Base-by-base conservation (phyloP, 306 rosid genomes). In the Trifolium repens region DNA sequence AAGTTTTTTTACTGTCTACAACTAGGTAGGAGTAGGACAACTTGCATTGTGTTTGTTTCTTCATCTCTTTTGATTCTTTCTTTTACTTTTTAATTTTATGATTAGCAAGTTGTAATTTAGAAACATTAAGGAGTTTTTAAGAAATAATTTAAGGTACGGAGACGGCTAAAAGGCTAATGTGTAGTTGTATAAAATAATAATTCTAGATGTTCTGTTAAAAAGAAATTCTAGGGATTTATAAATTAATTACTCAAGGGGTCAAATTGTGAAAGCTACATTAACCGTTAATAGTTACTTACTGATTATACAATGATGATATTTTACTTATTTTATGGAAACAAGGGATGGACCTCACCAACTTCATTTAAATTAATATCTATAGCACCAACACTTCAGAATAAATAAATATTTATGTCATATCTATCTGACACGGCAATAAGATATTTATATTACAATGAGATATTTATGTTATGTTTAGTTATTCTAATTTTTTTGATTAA, bases 31-130 rank as follows among this genome's bases (percentile, higher is more conserved):
- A 61, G 9, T 80, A 12, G 59, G 60, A 61, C 80, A 67, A 52
- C 22, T 69, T 75, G 61, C 77, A 69, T 80, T 81, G 62, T 62
- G 72, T 60, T 39, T 8, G 27, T 79, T 22, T 22, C 24, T 22
- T 30, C 13, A 55, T 24, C 14, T 55, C 22, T 22, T 9, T 54
- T 22, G 10, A 17, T 53, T 53, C 24, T 50, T 15, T 53, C 19
- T 54, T 46, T 49, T 59, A n/a, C 67, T 40, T 63, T 42, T 10
- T 47, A 13, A 0, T 14, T 63, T 74, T 65, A 9, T 58, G 34
- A 9, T 54, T 27, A 32, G 1, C 58, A 22, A 26, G 12, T 68
- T 68, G 37, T 46, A 17, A 30, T 61, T 61, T 32, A 61, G 67
- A 32, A 61, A 19, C 10, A 7, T 17, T 5, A 68, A 30, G 5